Evolutionary conservation across 371 early-diverging fungal genomes (phyloP), one percentile per base, ranked within the genome.

Genomic region (Parasitella parasitica): DNA sequence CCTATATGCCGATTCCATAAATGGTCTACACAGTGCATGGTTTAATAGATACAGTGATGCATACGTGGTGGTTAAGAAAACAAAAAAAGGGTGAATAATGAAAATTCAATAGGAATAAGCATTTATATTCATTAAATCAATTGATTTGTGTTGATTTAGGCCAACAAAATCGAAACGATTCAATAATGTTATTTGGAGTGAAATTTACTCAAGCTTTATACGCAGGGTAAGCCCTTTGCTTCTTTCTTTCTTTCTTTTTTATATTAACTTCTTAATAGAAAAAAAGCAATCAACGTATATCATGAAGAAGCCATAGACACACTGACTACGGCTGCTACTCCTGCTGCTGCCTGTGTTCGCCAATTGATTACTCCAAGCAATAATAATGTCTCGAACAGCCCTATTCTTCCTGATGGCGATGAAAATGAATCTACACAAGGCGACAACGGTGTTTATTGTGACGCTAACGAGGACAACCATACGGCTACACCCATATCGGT

Each of bases 81-180:
- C 57, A 57, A 52, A 63, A 52, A 63, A 57, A 37, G 53, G 63
- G 63, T 57, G n/a, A 63, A 51, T 28, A 63, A 35, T 63, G 43
- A 57, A 63, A 50, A 43, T 35, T 27, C 38, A 62, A 57, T 51
- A 56, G 57, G 24, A 57, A 52, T 53, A 30, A 60, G 5, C n/a
- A n/a, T n/a, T n/a, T n/a, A n/a, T n/a, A n/a, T n/a, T n/a, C n/a
- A n/a, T n/a, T n/a, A n/a, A 54, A 48, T 55, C 63, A 55, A 22
- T 55, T 48, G 56, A 63, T 41, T 56, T 63, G 57, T 55, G n/a
- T 62, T 54, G 27, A 37, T 55, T 49, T 57, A 63, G 57, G 30
- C 52, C 57, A 56, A 1, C 57, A 36, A 56, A 51, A 49, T 56
- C 51, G 34, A 56, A 63, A 55, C 51, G 41, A 51, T 63, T 56